Evolutionary conservation across 176 grass and related monocot species (phyloP).

Genomic region (Zoysia japonica): DNA sequence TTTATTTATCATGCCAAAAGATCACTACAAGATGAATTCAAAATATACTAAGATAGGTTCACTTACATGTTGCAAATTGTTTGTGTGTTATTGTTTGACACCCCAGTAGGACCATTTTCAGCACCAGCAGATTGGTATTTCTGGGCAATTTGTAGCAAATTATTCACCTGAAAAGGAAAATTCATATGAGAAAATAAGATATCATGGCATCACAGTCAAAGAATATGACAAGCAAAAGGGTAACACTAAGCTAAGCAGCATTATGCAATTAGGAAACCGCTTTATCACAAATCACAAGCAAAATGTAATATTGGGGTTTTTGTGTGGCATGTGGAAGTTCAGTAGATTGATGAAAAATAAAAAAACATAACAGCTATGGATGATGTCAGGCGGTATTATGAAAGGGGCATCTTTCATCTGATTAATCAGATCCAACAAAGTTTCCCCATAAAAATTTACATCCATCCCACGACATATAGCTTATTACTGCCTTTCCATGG

Average conservation of each 20-base stretch:
- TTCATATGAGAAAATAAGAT: conserved; percentile 22
- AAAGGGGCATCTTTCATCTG: conserved; percentile 1
- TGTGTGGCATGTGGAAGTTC: background rate
- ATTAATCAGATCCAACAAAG: conserved; percentile 11
- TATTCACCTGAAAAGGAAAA: conserved; percentile 64
- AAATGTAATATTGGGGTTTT: background rate
- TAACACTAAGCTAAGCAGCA: conserved; percentile 5
- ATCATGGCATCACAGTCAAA: conserved; percentile 1
- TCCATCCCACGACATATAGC: background rate
- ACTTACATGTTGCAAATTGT: conserved; percentile 82
- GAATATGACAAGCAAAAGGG: background rate
- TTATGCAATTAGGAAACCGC: background rate
- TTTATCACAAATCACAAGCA: background rate
- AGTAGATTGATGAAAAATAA: conserved; percentile 4
- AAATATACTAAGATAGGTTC: background rate
- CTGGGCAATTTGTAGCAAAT: conserved; percentile 79
- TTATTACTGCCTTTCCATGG: too few relatives aligned
- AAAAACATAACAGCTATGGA: background rate
- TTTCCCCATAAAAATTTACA: background rate
- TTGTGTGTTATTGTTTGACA: conserved; percentile 68
- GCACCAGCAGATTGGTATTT: conserved; percentile 68
- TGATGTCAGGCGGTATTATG: conserved; percentile 4
- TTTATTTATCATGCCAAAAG: conserved; percentile 22
- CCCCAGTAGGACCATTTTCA: conserved; percentile 61
- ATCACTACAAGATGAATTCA: background rate